A percentile compares a stretch with the other conserved stretches of the same genome.
These are phyloP conservation scores for Rubia yunnanensis DNA, from an alignment of 257 asterid genomes.

Conservation along the genomic window DNA sequence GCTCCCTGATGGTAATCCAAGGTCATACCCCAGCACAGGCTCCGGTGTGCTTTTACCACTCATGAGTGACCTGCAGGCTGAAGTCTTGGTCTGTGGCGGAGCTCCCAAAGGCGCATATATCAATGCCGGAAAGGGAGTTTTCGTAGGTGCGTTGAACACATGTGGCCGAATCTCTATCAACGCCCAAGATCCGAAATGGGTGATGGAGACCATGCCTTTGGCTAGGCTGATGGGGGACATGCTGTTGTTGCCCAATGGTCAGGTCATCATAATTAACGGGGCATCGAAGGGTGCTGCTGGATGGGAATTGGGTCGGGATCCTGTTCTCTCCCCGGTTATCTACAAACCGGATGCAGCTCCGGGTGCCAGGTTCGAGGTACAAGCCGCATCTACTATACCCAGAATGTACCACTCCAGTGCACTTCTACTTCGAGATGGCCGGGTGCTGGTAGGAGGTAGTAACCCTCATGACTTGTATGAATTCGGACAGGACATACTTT, in stretches of 20 bases:
- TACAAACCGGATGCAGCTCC: constrained; percentile 18
- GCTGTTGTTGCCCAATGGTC: constrained; percentile 32
- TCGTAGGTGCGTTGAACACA: constrained; percentile 26
- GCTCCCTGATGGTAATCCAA: constrained; percentile 31
- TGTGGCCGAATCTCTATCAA: constrained; percentile 31
- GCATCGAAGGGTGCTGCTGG: constrained; percentile 31
- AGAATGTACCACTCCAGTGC: constrained; percentile 44
- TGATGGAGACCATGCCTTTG: constrained; percentile 41
- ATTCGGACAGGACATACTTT: constrained; percentile 6
- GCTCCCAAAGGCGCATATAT: constrained; percentile 30
- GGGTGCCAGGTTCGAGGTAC: constrained; percentile 18
- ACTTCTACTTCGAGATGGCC: constrained; percentile 30
- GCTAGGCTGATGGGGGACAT: constrained; percentile 44
- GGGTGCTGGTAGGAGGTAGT: constrained; percentile 36
- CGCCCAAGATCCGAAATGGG: constrained; percentile 34
- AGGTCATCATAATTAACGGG: constrained; percentile 32
- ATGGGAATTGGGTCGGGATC: constrained; percentile 28
- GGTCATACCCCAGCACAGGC: constrained; percentile 40
- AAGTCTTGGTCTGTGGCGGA: constrained; percentile 43
- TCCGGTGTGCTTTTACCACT: constrained; percentile 39
- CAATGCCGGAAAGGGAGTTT: constrained; percentile 2
- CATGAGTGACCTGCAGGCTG: constrained; percentile 17
- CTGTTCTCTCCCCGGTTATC: constrained; percentile 27
- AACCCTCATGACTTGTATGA: constrained; percentile 25
- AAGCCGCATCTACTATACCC: constrained; percentile 12